phyloP scores from a whole-genome alignment of 768 basidiomycete genomes.

The Antrodiella citrinella region DNA sequence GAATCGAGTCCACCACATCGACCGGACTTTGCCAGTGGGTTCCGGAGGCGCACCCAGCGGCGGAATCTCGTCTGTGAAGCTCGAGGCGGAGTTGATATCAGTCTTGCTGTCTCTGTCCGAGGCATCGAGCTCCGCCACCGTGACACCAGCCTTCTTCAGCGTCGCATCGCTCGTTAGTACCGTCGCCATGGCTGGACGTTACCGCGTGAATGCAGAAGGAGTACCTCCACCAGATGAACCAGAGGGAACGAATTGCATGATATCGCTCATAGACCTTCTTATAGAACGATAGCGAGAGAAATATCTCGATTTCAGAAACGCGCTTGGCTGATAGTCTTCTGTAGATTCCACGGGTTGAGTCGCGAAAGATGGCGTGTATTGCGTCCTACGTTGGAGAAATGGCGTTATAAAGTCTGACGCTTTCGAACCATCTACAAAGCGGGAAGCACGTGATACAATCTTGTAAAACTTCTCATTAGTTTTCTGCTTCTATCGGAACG shows the following conservation, averaged over 20 bases:
- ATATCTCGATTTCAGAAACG: too few species aligned
- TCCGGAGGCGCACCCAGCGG: conserved; percentile 8
- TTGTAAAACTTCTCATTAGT: conserved; percentile 6
- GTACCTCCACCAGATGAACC: too few species aligned
- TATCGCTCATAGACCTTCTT: conserved; percentile 1
- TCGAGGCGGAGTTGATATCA: conserved; percentile 12
- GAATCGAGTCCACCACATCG: conserved; percentile 18
- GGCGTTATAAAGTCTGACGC: conserved; percentile 15
- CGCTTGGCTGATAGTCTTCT: too few species aligned
- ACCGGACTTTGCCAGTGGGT: not conserved
- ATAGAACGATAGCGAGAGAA: not conserved
- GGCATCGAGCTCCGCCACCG: conserved; percentile 4
- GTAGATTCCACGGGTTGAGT: not conserved
- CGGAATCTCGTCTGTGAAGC: conserved; percentile 5
- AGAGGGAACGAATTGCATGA: too few species aligned
- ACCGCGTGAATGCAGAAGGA: conserved; percentile 1
- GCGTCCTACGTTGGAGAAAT: conserved; percentile 15
- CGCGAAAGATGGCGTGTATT: conserved; percentile 16
- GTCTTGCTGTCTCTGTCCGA: conserved; percentile 13
- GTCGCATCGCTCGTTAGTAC: conserved; percentile 4
- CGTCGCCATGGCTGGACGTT: conserved; percentile 10
- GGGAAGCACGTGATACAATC: conserved; percentile 3
- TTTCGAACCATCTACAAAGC: conserved; percentile 4
- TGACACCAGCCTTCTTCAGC: conserved; percentile 5
- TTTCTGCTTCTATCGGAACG: conserved; percentile 12